Evolutionary conservation across 805 yeast species (phyloP).

Genomic region (Blastobotrys muscicola): DNA sequence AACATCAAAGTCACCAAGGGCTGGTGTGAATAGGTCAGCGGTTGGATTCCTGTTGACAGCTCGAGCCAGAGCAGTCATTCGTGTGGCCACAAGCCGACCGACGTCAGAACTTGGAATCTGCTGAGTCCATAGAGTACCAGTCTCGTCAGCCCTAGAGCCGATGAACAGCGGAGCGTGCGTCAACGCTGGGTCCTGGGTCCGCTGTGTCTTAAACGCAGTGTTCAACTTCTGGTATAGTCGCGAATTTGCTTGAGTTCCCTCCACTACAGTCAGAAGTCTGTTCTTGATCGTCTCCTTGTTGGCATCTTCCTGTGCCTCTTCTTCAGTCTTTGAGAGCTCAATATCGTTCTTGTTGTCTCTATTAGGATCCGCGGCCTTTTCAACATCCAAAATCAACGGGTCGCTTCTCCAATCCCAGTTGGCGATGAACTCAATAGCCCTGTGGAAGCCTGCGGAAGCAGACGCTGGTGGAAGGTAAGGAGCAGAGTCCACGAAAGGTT

Average conservation of each 20-base stretch:
- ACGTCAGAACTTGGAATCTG: conserved; percentile 35
- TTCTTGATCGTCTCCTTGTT: background rate
- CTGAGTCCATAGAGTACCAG: conserved; percentile 77
- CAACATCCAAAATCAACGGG: conserved; percentile 70
- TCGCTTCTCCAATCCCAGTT: conserved; percentile 94
- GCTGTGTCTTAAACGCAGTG: conserved; percentile 53
- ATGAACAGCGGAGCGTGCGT: conserved; percentile 70
- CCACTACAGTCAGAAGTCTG: conserved; percentile 17
- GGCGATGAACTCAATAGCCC: conserved; percentile 60
- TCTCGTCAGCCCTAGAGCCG: conserved; percentile 74
- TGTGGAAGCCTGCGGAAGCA: conserved; percentile 69
- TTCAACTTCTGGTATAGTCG: conserved; percentile 53
- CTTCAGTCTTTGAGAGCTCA: background rate
- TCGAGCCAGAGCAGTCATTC: conserved; percentile 79
- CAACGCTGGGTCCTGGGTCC: conserved; percentile 76
- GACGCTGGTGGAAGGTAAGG: conserved; percentile 80
- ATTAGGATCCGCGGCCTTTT: conserved; percentile 23
- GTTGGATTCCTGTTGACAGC: conserved; percentile 52
- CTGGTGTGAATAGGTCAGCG: conserved; percentile 57
- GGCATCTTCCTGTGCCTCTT: background rate
- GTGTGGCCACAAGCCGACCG: conserved; percentile 67
- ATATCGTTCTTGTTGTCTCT: conserved; percentile 10
- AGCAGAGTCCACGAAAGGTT: conserved; percentile 77
- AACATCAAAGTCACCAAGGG: conserved; percentile 76
- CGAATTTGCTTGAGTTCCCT: conserved; percentile 39